Evolutionary conservation across 192 early-diverging fungal species (phyloP), one percentile per base, ranked within the genome.

Genomic region (Coemansia sp.): DNA sequence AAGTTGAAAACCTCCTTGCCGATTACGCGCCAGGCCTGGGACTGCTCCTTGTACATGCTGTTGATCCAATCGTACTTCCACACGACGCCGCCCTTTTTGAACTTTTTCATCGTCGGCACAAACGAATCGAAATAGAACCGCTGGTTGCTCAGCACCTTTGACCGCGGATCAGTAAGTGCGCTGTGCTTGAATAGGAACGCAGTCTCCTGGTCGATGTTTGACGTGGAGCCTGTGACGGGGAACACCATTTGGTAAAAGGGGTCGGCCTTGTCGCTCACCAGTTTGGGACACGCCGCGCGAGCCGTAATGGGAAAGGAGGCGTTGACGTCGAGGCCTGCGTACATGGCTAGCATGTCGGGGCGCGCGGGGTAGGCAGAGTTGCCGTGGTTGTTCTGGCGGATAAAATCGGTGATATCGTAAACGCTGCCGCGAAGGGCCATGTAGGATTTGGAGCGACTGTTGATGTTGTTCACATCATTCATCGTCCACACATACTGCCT

Each of bases 371-470:
- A 41, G 6, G 39, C 48, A 6, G 66, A 25, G 66, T 61, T 35
- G 62, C 90, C 59, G 91, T 79, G 76, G 14, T 31, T 35, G 33
- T 39, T 76, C 64, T 74, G 76, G 26, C 67, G 63, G 26, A 79
- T 70, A 43, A 66, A 79, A 57, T 68, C 61, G 13, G 76, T 87
- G 48, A 95, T 80, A 59, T 91, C 86, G 82, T 93, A 94, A 34
- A 95, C 85, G 59, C 86, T 87, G 35, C 91, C 92, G 35, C 92
- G 88, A 62, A 92, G 78, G 26, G 87, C 62, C 9, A 87, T 76
- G 66, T 83, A 89, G 0, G 89, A 86, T 39, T 86, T 82, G 10
- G 62, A 73, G 31, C 66, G 4, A 0, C 64, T 69, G 16, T 77
- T 59, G 63, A 91, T 85, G 61, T 72, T 73, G 14, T 76, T 69